phyloP scores from a whole-genome alignment of 768 basidiomycete genomes.

The Cyathus striatus region DNA sequence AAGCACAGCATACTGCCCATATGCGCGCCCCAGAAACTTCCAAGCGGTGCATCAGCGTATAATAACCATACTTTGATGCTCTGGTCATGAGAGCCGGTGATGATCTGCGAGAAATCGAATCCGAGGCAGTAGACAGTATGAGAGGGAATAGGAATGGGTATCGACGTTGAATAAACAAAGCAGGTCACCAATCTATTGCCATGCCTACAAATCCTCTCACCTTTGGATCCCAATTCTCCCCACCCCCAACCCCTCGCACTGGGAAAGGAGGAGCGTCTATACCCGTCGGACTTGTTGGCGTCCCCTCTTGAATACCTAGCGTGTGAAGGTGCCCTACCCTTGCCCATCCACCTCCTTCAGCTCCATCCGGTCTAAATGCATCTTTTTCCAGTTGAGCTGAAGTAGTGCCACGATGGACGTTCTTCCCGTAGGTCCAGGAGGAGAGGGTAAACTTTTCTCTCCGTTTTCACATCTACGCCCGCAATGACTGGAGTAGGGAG shows the following conservation, averaged over 20 bases:
- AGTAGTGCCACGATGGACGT: too few relatives aligned
- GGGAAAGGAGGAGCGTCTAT: neutral
- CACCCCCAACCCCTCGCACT: neutral
- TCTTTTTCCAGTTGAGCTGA: constrained; percentile 58
- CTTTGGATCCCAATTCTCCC: constrained; percentile 38
- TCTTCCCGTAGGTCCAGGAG: too few relatives aligned
- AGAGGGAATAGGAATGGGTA: neutral
- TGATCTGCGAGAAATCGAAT: constrained; percentile 61
- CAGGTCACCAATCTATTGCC: constrained; percentile 46
- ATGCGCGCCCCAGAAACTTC: constrained; percentile 48
- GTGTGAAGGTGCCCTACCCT: constrained; percentile 10
- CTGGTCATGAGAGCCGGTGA: constrained; percentile 81
- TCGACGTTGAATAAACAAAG: neutral
- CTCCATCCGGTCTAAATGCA: constrained; percentile 61
- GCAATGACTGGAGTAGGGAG: neutral
- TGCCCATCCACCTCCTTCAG: constrained; percentile 64
- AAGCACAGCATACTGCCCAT: constrained; percentile 79
- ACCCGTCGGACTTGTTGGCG: too few relatives aligned
- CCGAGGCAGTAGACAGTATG: constrained; percentile 85
- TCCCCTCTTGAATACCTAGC: too few relatives aligned
- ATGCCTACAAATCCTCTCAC: constrained; percentile 54
- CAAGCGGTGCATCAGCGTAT: constrained; percentile 57
- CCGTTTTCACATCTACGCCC: too few relatives aligned
- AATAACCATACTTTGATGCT: constrained; percentile 86
- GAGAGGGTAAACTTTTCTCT: too few relatives aligned